phyloP scores from a whole-genome alignment of 2,329 filamentous ascomycete species.

The Blumeria graminis region DNA sequence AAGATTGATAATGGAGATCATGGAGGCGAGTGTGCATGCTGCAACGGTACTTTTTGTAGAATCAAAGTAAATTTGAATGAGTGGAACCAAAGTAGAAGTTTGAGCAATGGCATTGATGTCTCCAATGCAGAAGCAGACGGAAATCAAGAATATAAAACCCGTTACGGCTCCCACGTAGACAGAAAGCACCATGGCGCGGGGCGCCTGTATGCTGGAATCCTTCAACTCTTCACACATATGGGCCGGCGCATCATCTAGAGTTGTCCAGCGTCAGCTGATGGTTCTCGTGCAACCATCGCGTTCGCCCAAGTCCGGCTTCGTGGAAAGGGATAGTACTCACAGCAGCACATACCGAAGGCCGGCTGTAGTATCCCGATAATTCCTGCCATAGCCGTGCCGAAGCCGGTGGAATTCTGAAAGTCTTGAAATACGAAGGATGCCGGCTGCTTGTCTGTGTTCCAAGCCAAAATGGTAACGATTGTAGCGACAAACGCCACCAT shows the following conservation, averaged over 20 bases:
- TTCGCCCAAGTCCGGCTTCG: too few species aligned
- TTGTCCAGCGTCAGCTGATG: not conserved
- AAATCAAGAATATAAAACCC: constrained; percentile 19
- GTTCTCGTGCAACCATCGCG: too few species aligned
- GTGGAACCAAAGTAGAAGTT: constrained; percentile 21
- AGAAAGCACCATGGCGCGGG: constrained; percentile 23
- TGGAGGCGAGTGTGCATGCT: constrained; percentile 17
- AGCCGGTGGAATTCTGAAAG: constrained; percentile 30
- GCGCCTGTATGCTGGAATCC: constrained; percentile 24
- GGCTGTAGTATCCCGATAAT: constrained; percentile 29
- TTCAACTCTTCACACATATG: constrained; percentile 24
- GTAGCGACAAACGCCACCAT: constrained; percentile 26
- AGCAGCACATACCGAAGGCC: constrained; percentile 29
- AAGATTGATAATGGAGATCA: constrained; percentile 18
- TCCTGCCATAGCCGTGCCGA: constrained; percentile 23
- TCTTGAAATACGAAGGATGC: constrained; percentile 29
- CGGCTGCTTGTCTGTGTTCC: constrained; percentile 27
- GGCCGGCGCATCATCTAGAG: constrained; percentile 16
- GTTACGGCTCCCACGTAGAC: constrained; percentile 20
- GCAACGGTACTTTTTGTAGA: constrained; percentile 17
- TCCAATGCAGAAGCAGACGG: constrained; percentile 16
- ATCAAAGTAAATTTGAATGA: constrained; percentile 26
- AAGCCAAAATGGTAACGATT: constrained; percentile 26
- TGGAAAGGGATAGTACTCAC: constrained; percentile 6
- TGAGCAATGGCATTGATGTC: constrained; percentile 17